Evolutionary conservation across 129 eudicot species (phyloP).

Genomic region (Tagetes patula): DNA sequence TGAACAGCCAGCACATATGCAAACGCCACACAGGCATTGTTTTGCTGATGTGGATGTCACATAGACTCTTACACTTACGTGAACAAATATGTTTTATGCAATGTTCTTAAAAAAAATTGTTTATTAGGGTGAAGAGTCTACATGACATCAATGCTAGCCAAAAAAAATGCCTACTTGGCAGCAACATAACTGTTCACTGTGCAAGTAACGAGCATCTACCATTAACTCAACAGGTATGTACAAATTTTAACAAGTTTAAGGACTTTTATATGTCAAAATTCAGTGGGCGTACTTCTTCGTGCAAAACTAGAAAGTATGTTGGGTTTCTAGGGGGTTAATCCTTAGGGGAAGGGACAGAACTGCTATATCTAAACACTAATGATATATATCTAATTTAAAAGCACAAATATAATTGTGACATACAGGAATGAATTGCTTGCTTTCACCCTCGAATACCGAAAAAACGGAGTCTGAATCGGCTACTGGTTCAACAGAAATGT

Average conservation of each 20-base stretch:
- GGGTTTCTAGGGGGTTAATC: background rate
- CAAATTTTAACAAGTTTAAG: background rate
- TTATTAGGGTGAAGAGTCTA: background rate
- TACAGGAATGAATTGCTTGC: conserved; percentile 90
- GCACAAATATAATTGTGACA: conserved; percentile 22
- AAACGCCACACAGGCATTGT: background rate
- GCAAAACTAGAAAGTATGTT: background rate
- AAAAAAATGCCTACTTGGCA: background rate
- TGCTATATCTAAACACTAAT: background rate
- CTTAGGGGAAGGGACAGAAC: background rate
- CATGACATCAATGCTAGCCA: background rate
- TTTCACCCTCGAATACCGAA: conserved; percentile 79
- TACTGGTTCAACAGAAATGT: conserved; percentile 47
- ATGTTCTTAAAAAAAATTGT: background rate
- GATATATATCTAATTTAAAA: background rate
- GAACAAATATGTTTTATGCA: background rate
- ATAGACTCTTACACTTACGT: background rate
- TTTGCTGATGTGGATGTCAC: background rate
- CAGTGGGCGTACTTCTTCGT: background rate
- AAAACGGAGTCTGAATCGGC: conserved; percentile 57
- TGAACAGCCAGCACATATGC: background rate
- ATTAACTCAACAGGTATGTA: background rate
- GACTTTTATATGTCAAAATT: background rate
- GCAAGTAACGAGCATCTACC: background rate
- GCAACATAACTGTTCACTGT: background rate